A percentile compares a stretch with the other conserved stretches of the same genome.
phyloP scores from a whole-genome alignment of 495 filamentous ascomycete genomes.

The Aspergillus bertholletiae region DNA sequence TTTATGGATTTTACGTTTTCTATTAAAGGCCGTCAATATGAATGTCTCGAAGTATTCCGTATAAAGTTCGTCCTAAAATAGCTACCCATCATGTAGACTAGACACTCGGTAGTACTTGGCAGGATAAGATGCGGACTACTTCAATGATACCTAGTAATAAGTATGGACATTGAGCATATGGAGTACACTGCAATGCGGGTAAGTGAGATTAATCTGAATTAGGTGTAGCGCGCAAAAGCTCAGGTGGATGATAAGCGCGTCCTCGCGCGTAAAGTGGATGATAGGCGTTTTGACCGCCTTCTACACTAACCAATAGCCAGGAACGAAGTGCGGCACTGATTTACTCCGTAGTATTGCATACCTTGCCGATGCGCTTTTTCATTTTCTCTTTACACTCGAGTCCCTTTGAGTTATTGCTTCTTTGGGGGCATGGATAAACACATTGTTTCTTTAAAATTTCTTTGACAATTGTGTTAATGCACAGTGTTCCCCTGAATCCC shows the following conservation, averaged over 20 bases:
- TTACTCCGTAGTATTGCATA: conserved; percentile 4
- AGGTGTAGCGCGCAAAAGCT: background rate
- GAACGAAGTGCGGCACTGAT: conserved; percentile 1
- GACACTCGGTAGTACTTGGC: background rate
- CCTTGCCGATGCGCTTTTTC: background rate
- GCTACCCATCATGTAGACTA: background rate
- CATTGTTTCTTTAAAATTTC: background rate
- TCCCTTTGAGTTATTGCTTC: background rate
- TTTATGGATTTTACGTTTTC: conserved; percentile 31
- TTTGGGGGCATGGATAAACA: background rate
- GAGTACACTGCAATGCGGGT: too few species aligned
- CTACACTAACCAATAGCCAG: conserved; percentile 5
- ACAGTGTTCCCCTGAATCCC: background rate
- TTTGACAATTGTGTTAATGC: background rate
- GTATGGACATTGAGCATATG: too few species aligned
- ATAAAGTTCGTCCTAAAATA: background rate
- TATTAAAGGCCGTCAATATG: conserved; percentile 24
- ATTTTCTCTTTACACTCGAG: conserved; percentile 1
- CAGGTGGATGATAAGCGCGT: conserved; percentile 10
- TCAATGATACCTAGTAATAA: too few species aligned
- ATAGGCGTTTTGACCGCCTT: conserved; percentile 18
- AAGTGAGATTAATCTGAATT: background rate
- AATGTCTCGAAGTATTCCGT: too few species aligned
- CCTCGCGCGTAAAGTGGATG: conserved; percentile 25
- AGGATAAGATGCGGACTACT: too few species aligned